These are phyloP conservation scores for Lycium ferocissimum DNA, from an alignment of 257 asterid genomes.

Conservation along the genomic window DNA sequence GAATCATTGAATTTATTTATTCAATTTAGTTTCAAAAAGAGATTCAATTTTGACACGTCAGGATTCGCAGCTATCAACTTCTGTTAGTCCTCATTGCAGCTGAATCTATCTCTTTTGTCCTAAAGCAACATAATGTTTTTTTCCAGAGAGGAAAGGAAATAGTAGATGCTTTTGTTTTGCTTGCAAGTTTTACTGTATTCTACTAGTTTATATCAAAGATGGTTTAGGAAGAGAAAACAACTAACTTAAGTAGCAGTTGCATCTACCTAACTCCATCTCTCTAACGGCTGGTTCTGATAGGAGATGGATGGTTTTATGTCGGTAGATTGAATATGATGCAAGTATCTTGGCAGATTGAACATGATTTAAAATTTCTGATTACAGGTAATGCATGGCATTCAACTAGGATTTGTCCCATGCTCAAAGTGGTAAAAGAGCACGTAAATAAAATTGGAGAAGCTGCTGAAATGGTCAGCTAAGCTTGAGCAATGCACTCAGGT, in stretches of 20 bases:
- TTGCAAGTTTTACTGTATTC: conserved; percentile 19
- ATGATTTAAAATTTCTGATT: conserved; percentile 64
- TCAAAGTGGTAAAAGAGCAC: conserved; percentile 70
- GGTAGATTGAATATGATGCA: conserved; percentile 38
- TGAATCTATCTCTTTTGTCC: too few species aligned
- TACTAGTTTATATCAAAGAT: conserved; percentile 7
- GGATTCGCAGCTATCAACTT: conserved; percentile 6
- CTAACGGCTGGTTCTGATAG: conserved; percentile 31
- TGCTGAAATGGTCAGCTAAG: conserved; percentile 64
- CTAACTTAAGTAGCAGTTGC: neutral
- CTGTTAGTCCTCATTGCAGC: too few species aligned
- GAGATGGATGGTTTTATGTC: conserved; percentile 35
- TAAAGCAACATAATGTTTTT: too few species aligned
- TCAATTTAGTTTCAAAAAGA: neutral
- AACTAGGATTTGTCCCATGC: conserved; percentile 72
- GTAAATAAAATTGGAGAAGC: conserved; percentile 54
- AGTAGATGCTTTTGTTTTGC: neutral
- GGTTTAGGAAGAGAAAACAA: conserved; percentile 12
- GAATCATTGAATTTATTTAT: conserved; percentile 25
- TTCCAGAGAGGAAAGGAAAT: too few species aligned
- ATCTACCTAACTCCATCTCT: neutral
- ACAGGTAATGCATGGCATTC: conserved; percentile 83
- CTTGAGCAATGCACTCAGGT: conserved; percentile 68
- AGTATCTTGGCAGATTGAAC: conserved; percentile 43
- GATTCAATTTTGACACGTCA: neutral